These are phyloP conservation scores for Simplicillium sp. DNA, from an alignment of 2,329 filamentous ascomycete genomes.

Conservation along the genomic window DNA sequence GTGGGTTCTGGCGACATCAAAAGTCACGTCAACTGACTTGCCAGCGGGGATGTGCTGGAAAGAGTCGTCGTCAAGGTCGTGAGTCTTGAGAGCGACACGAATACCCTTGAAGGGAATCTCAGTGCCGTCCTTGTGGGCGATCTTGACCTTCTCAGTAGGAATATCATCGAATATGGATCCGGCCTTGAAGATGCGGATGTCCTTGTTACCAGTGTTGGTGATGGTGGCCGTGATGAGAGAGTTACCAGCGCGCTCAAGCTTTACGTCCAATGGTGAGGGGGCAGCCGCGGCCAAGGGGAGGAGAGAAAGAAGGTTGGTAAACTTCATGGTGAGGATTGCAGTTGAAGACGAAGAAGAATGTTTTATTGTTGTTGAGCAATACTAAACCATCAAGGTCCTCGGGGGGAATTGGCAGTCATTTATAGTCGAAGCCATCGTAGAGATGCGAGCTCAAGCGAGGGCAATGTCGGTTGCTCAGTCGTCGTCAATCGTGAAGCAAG, in stretches of 20 bases:
- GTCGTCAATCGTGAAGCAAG: no score
- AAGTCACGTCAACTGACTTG: slow-evolving; percentile 35
- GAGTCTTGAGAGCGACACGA: slow-evolving; percentile 32
- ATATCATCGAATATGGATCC: slow-evolving; percentile 37
- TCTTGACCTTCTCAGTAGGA: slow-evolving; percentile 26
- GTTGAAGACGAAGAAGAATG: background rate
- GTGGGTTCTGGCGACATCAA: slow-evolving; percentile 41
- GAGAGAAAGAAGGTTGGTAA: slow-evolving; percentile 21
- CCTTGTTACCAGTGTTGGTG: slow-evolving; percentile 34
- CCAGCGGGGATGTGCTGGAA: slow-evolving; percentile 35
- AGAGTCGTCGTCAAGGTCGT: slow-evolving; percentile 29
- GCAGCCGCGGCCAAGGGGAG: slow-evolving; percentile 22
- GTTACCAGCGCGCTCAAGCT: slow-evolving; percentile 32
- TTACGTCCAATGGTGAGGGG: slow-evolving; percentile 21
- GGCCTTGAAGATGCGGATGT: slow-evolving; percentile 36
- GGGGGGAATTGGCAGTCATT: no score
- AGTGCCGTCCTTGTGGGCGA: background rate
- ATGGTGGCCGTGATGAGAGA: slow-evolving; percentile 35
- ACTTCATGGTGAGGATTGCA: slow-evolving; percentile 24
- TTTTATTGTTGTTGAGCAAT: no score
- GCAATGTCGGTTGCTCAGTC: no score
- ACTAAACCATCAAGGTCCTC: no score
- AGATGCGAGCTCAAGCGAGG: no score
- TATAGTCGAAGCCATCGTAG: no score
- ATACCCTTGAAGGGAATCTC: slow-evolving; percentile 33